Percentiles rank a stretch among this genome's conserved stretches.
Evolutionary conservation across 148 eudicot species (phyloP).

Genomic region (Arctostaphylos glauca): DNA sequence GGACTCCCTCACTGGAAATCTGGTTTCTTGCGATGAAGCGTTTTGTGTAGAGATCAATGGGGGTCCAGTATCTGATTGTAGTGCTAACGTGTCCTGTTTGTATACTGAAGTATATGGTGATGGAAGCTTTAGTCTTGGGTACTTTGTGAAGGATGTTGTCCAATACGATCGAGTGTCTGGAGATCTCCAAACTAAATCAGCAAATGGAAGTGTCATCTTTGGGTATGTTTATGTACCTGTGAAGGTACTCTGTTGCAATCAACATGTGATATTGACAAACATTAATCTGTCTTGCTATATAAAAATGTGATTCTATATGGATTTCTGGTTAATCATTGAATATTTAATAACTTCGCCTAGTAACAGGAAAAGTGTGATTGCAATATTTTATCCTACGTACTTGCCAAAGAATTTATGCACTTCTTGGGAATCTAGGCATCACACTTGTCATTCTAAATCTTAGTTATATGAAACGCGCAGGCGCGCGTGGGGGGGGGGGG

Average conservation of each 20-base stretch:
- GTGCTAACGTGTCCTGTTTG: conserved; percentile 54
- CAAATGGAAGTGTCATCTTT: conserved; percentile 86
- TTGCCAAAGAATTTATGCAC: not conserved
- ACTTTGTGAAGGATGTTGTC: conserved; percentile 77
- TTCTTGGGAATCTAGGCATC: not conserved
- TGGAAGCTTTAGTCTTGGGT: conserved; percentile 83
- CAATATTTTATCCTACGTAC: not conserved
- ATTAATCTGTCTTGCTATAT: not conserved
- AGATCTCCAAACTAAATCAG: conserved; percentile 73
- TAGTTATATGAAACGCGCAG: too few species aligned
- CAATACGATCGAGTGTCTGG: conserved; percentile 95
- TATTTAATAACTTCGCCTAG: not conserved
- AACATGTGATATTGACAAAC: not conserved
- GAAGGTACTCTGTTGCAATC: not conserved
- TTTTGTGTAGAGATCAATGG: conserved; percentile 67
- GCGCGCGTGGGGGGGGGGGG: too few species aligned
- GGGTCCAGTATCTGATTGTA: conserved; percentile 57
- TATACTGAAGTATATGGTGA: conserved; percentile 80
- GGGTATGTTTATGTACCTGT: conserved; percentile 47
- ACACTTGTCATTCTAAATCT: not conserved
- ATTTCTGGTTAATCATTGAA: not conserved
- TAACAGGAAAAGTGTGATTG: not conserved
- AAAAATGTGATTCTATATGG: not conserved
- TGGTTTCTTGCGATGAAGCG: conserved; percentile 51
- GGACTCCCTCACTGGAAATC: conserved; percentile 59